Base-by-base conservation (phyloP, 1,139 yeast species). In the Nakaseomyces kungkrabaensis region DNA sequence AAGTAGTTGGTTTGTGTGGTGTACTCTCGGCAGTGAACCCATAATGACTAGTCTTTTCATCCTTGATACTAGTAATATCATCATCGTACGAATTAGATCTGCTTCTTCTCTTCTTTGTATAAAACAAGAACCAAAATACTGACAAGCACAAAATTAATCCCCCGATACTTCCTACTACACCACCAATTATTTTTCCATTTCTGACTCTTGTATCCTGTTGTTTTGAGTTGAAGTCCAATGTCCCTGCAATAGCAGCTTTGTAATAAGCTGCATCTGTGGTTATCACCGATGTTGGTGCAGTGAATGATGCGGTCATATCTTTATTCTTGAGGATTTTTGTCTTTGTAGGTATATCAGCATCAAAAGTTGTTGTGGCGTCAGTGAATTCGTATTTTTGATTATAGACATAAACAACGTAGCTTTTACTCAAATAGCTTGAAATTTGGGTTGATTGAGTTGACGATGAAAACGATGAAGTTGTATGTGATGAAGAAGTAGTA, bases 351-450 rank as follows among this genome's bases (percentile, higher is more conserved):
- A 52, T 38, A 22, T 44, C 53, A 1, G 54, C 50, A 11, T 29
- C 36, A n/a, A 52, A 46, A 3, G 53, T 45, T 27, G 51, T 50
- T 4, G 46, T 8, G 1, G 47, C 34, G 26, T 52, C 53, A 6
- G 54, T 52, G 17, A 52, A 48, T 24, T 50, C 33, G 26, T 42
- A 52, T 9, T 29, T 25, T 38, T 52, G 54, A 24, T 46, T 37
- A 32, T 46, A 46, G 11, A 38, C 31, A 26, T 38, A 33, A 8
- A 38, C 17, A 7, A 46, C 24, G 13, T 40, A 38, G 6, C 31
- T 38, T n/a, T 38, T 31, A 13, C 44, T 38, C 24, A 29, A 4
- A 27, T 6, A 27, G 9, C 44, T 27, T n/a, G 36, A 33, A 2
- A n/a, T 8, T 7, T 33, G 36, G 5, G 36, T 10, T 33, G 36